Percentiles rank a stretch among this genome's conserved stretches.
Evolutionary conservation across 208 protist genomes (phyloP).

Genomic region (Leishmania aethiopica): DNA sequence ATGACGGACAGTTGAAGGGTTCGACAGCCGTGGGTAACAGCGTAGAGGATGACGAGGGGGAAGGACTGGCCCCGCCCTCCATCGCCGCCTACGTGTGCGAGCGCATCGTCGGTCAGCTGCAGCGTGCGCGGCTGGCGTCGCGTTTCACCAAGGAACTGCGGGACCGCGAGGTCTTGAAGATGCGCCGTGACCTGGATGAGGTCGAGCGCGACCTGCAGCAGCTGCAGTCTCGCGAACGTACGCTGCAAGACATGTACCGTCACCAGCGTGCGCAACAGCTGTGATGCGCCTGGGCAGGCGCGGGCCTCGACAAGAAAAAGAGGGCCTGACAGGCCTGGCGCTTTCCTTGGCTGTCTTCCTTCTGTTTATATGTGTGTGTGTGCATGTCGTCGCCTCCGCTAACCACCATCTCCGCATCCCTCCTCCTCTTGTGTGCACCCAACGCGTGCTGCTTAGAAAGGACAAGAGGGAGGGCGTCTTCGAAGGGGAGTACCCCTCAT

Average conservation of each 20-base stretch:
- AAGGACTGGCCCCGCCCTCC: neutral
- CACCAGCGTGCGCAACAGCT: conserved; percentile 21
- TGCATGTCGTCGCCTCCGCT: neutral
- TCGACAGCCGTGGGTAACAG: neutral
- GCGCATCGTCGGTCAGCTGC: conserved; percentile 17
- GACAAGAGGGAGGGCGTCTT: neutral
- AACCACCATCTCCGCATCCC: neutral
- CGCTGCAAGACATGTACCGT: conserved; percentile 59
- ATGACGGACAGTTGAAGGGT: conserved; percentile 24
- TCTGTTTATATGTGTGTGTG: neutral
- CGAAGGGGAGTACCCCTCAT: neutral
- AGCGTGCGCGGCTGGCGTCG: conserved; percentile 15
- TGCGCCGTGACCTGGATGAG: conserved; percentile 42
- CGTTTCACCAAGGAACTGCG: conserved; percentile 26
- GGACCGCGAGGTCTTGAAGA: conserved; percentile 40
- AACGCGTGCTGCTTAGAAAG: neutral
- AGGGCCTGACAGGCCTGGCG: neutral
- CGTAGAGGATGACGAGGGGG: neutral
- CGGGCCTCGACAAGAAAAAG: neutral
- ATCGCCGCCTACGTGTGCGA: conserved; percentile 35
- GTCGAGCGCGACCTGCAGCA: conserved; percentile 33
- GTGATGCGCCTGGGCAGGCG: neutral
- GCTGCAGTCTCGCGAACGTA: conserved; percentile 41
- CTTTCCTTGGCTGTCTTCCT: neutral
- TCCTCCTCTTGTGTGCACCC: neutral